Base-by-base conservation (phyloP, 2,329 filamentous ascomycete species). In the Pezicula rhizophila region DNA sequence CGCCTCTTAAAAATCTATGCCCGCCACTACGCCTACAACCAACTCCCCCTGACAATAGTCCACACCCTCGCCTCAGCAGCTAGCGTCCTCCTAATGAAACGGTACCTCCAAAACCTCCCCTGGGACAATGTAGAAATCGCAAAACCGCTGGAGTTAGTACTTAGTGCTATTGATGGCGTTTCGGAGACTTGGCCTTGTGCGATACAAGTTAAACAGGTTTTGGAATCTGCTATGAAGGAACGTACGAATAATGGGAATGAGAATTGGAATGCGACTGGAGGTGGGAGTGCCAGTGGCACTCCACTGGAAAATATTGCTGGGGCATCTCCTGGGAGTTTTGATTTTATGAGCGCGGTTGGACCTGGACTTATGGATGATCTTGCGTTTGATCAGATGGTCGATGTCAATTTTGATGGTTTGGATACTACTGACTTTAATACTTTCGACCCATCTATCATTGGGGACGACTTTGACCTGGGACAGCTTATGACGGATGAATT, bases 141-240 rank as follows among this genome's bases (percentile, higher is more conserved):
- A 0, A 66, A 66, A 25, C 71, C 74, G 15, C 64, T 84, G 20
- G 71, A 73, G 8, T 67, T 72, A 14, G 67, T 72, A n/a, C 60
- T 72, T 0, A 71, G 77, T 4, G 72, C 73, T 33, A 74, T 79
- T 52, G 67, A 75, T 31, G 67, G 70, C n/a, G 74, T 82, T 31
- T 67, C 79, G 26, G 67, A 72, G 37, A 73, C 71, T 7, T 75
- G 70, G 68, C 69, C 70, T 5, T 74, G 70, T 53, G 67, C 74
- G 28, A 61, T 60, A 23, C 71, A 74, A 52, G 68, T 76, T 8
- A 59, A 62, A 26, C 66, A 70, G 44, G 63, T 63, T 11, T 60
- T 68, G 7, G 52, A 46, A 7, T 50, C 51, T 31, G 52, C 57
- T 12, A 55, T 59, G 35, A 47, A 48, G 33, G 26, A 40, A 14